A percentile compares a stretch with the other conserved stretches of the same genome.
These are phyloP conservation scores for Nothomitra cinnamomea DNA, from an alignment of 2,329 filamentous ascomycete species.

Conservation along the genomic window DNA sequence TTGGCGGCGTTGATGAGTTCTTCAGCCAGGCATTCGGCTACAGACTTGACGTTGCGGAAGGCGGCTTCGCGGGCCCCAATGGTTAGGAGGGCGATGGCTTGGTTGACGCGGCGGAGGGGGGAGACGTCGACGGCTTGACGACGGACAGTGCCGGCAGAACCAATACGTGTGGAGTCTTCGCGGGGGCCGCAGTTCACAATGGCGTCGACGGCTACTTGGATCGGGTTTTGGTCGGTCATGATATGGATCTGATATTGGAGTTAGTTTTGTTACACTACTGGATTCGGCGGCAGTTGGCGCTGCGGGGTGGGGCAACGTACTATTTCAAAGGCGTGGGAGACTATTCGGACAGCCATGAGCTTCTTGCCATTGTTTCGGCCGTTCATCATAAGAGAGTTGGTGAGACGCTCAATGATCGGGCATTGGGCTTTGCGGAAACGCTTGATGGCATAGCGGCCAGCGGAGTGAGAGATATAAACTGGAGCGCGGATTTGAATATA, in stretches of 20 bases:
- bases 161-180: conserved; percentile 99
- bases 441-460: conserved; percentile 97
- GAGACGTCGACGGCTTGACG: conserved; percentile 99
- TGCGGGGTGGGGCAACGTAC: conserved; percentile 40
- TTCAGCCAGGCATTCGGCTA: conserved; percentile 98
- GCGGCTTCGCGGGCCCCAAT: conserved; percentile 96
- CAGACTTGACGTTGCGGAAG: conserved; percentile 99
- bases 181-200: conserved; percentile 99
- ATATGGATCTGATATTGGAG: conserved; percentile 66
- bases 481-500: conserved; percentile 99
- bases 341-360: conserved; percentile 99
- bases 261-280: background rate
- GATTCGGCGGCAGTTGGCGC: background rate
- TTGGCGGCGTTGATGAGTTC: conserved; percentile 99
- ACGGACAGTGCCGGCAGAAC: conserved; percentile 97
- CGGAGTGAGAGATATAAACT: conserved; percentile 98
- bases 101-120: conserved; percentile 98
- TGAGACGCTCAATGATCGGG: conserved; percentile 99
- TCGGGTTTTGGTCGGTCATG: conserved; percentile 99
- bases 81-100: conserved; percentile 97
- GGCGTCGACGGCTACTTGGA: conserved; percentile 97
- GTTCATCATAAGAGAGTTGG: conserved; percentile 99
- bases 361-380: conserved; percentile 99
- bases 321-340: conserved; percentile 98
- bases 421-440: conserved; percentile 99